Percentiles rank a stretch among this genome's conserved stretches.
phyloP scores from a whole-genome alignment of 202 grass and related monocot genomes.

The Miscanthus sacchariflorus region DNA sequence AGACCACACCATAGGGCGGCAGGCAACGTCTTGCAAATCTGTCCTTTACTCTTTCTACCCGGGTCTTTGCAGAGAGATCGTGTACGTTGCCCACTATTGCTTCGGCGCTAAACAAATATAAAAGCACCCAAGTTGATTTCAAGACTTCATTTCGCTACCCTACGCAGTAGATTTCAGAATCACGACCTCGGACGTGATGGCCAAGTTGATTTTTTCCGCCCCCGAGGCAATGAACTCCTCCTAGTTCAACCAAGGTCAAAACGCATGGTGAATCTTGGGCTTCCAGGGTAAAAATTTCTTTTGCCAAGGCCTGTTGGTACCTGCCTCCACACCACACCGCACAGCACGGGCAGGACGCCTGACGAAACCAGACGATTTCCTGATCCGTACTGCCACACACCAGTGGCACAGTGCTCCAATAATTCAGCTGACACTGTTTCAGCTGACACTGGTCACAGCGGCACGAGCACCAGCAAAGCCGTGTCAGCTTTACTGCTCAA shows the following conservation, averaged over 20 bases:
- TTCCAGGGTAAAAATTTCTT: not conserved
- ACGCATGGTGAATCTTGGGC: not conserved
- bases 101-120: not conserved
- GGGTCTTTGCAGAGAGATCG: constrained; percentile 23
- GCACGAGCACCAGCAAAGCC: constrained; percentile 43
- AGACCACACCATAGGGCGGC: constrained; percentile 47
- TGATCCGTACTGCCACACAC: not conserved
- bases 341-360: constrained; percentile 7
- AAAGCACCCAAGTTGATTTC: no score
- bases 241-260: not conserved
- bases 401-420: constrained; percentile 43
- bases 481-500: constrained; percentile 53
- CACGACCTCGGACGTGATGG: no score
- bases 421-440: constrained; percentile 54
- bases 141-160: not conserved
- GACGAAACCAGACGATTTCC: constrained; percentile 30
- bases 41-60: not conserved
- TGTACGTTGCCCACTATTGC: constrained; percentile 14
- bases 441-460: constrained; percentile 34
- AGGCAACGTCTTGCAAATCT: constrained; percentile 32
- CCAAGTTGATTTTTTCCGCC: not conserved
- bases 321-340: not conserved
- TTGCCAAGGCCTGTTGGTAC: not conserved
- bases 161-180: not conserved
- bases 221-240: not conserved